These are phyloP conservation scores for Mycena pura DNA, from an alignment of 768 basidiomycete species.

Conservation along the genomic window DNA sequence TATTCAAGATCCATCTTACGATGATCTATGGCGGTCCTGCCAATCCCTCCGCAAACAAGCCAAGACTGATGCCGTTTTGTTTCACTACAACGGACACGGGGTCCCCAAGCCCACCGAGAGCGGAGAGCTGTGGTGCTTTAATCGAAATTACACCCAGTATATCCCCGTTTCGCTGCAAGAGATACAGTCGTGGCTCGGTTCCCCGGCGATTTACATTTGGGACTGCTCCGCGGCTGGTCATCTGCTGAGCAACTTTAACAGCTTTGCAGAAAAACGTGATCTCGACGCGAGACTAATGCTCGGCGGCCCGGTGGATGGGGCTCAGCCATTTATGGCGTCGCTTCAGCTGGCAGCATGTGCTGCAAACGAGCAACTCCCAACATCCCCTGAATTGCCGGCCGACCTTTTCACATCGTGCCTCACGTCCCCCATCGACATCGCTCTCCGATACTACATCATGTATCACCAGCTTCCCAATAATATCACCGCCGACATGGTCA, in stretches of 20 bases:
- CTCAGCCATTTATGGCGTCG: conserved; percentile 80
- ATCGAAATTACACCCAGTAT: conserved; percentile 96
- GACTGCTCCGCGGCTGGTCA: conserved; percentile 98
- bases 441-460: conserved; percentile 92
- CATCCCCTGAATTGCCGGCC: conserved; percentile 95
- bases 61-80: conserved; percentile 91
- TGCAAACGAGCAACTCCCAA: conserved; percentile 89
- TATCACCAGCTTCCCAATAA: conserved; percentile 85
- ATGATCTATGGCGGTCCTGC: conserved; percentile 91
- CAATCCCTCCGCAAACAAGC: conserved; percentile 83
- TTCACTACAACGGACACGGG: conserved; percentile 99
- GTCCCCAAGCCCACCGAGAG: conserved; percentile 96
- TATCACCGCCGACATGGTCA: conserved; percentile 87
- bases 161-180: conserved; percentile 96
- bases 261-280: conserved; percentile 77
- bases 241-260: conserved; percentile 88
- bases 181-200: conserved; percentile 91
- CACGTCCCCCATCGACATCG: conserved; percentile 98
- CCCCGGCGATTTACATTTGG: conserved; percentile 98
- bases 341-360: conserved; percentile 96
- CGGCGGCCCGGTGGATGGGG: conserved; percentile 65
- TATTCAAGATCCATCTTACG: conserved; percentile 92
- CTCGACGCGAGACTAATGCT: conserved; percentile 64
- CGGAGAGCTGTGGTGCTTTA: conserved; percentile 99
- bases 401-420: conserved; percentile 98